Conservation (phyloP, 306 rosid genomes). For the Sophora flavescens region DNA sequence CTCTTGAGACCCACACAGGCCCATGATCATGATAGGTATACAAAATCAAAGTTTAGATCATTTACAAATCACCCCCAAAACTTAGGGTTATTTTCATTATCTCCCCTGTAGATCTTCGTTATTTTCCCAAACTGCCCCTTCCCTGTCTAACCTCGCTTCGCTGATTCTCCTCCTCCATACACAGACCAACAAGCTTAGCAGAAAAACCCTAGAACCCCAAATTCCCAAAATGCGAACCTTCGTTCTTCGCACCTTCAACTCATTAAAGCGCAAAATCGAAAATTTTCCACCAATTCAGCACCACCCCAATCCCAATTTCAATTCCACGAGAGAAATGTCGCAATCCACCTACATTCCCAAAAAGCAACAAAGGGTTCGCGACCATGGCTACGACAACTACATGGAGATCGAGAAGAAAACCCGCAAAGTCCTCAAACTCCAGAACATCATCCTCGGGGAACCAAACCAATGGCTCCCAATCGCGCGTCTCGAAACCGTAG, state of each 20-base stretch:
- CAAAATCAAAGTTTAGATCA: not conserved
- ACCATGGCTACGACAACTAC: constrained; percentile 89
- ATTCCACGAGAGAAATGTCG: constrained; percentile 55
- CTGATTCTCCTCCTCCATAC: not conserved
- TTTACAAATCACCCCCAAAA: not conserved
- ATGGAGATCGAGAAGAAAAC: constrained; percentile 92
- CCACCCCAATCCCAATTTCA: constrained; percentile 42
- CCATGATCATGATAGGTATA: too few relatives aligned
- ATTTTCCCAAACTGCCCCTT: not conserved
- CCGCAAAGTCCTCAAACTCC: constrained; percentile 78
- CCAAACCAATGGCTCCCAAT: constrained; percentile 65
- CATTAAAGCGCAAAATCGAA: constrained; percentile 45
- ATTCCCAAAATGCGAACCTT: constrained; percentile 61
- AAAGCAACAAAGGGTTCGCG: constrained; percentile 72
- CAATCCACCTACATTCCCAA: constrained; percentile 86
- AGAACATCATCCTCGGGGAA: constrained; percentile 68
- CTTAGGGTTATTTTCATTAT: not conserved
- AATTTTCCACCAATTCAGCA: constrained; percentile 39
- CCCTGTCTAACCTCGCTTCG: constrained; percentile 2
- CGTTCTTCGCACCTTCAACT: constrained; percentile 34
- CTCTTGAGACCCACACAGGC: too few relatives aligned
- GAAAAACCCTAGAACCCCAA: constrained; percentile 37
- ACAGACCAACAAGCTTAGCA: not conserved
- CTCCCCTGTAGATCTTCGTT: not conserved
- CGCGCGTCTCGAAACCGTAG: constrained; percentile 79